These are phyloP conservation scores for Pichia gijzeniarum DNA, from an alignment of 805 yeast species.

Conservation along the genomic window DNA sequence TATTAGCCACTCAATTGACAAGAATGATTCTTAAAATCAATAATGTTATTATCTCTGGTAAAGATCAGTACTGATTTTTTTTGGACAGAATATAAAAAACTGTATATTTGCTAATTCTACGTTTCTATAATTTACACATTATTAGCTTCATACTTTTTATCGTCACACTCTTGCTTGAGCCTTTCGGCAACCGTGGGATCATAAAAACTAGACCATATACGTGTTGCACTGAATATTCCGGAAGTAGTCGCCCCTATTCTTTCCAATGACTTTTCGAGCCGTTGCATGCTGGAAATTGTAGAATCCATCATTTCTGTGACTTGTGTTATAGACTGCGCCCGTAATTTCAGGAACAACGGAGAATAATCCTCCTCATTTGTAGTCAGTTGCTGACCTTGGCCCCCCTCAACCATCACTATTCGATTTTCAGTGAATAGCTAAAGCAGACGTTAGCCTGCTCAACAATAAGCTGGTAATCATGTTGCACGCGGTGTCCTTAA, in stretches of 20 bases:
- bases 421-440: no score
- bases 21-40: constrained; percentile 97
- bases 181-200: constrained; percentile 18
- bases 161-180: constrained; percentile 8
- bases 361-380: not conserved
- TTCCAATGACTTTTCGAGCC: constrained; percentile 13
- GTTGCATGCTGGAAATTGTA: constrained; percentile 9
- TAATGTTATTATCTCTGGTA: constrained; percentile 74
- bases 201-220: constrained; percentile 21
- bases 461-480: no score
- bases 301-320: constrained; percentile 12
- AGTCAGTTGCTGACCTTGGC: no score
- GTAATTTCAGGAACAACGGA: constrained; percentile 9
- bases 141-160: constrained; percentile 1
- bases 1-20: constrained; percentile 93
- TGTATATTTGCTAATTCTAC: constrained; percentile 1
- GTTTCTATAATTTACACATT: no score
- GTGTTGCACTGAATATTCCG: constrained; percentile 13
- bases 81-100: not conserved
- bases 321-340: constrained; percentile 8
- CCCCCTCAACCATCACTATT: no score
- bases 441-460: no score
- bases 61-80: constrained; percentile 23
- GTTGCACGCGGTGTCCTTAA: no score
- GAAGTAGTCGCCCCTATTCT: constrained; percentile 9